Base-by-base conservation (phyloP, 129 eudicot genomes). In the Rutidosis leptorrhynchoides region DNA sequence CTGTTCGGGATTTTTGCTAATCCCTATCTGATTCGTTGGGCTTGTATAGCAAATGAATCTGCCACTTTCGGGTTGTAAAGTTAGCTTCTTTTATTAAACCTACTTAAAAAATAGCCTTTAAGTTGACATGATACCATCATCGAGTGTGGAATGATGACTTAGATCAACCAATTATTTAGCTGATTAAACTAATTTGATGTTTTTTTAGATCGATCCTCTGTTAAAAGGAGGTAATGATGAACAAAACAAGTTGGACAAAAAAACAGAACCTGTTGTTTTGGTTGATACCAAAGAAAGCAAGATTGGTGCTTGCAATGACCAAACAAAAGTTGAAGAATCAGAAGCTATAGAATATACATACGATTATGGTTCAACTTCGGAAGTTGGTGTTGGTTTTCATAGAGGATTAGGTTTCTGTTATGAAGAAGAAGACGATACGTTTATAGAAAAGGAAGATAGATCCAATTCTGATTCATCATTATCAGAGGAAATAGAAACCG, bases 381-480 rank as follows among this genome's bases (percentile, higher is more conserved):
- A 79, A 43, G 66, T 77, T 43, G 96, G 67, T 30, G 90, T 84
- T 19, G 72, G 74, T 76, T 75, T 83, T 8, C 93, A 86, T 61
- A 80, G 85, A 77, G 96, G 95, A 54, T 77, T 93, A 80, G 96
- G 99, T 17, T 93, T 89, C 73, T 26, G 68, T 67, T 86, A 79
- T 55, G 78, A 79, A 65, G 71, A 74, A 45, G 88, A 81, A 69
- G 71, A 68, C 14, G 24, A 40, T 4, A 57, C 64, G 33, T 64
- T 64, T 48, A 49, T 62, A 62, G 83, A 75, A 56, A 81, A 70
- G 53, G 76, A 76, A 58, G 87, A 68, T 29, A 72, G 64, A 62
- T 70, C 40, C 49, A 64, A 54, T 68, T 75, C 62, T 65, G 82
- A 52, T 28, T 70, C 88, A 35, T 85, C 88, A 58, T 78, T 78